Conservation (phyloP, 2,329 filamentous ascomycete species). For the Diaporthe velutina region DNA sequence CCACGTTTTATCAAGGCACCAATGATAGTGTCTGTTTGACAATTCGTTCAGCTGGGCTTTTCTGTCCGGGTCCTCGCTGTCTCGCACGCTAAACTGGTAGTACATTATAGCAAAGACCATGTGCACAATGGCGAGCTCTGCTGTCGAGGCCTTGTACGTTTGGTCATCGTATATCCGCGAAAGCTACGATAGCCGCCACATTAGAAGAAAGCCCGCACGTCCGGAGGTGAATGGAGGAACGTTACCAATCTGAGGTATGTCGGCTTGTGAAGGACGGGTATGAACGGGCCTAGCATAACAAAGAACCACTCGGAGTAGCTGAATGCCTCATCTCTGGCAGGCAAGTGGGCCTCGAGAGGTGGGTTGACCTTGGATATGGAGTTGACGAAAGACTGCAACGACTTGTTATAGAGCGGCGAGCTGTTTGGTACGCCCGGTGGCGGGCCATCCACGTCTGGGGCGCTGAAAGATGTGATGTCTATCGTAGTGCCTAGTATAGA, state of each 20-base stretch:
- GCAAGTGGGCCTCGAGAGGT: constrained; percentile 69
- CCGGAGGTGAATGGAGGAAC: constrained; percentile 32
- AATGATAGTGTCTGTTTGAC: constrained; percentile 85
- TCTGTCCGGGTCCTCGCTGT: constrained; percentile 67
- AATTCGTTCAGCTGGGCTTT: constrained; percentile 70
- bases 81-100: constrained; percentile 82
- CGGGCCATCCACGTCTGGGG: constrained; percentile 74
- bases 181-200: constrained; percentile 57
- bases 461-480: constrained; percentile 80
- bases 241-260: constrained; percentile 77
- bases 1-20: constrained; percentile 76
- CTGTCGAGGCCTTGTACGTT: constrained; percentile 69
- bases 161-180: constrained; percentile 78
- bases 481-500: constrained; percentile 84
- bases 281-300: constrained; percentile 76
- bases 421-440: constrained; percentile 55
- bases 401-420: constrained; percentile 75
- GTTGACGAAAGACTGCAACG: constrained; percentile 77
- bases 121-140: constrained; percentile 79
- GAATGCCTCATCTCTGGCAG: constrained; percentile 73
- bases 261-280: constrained; percentile 83
- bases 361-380: constrained; percentile 73
- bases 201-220: constrained; percentile 30
- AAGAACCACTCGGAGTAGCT: constrained; percentile 83
- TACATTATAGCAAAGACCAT: constrained; percentile 85